phyloP scores from a whole-genome alignment of 305 asterid species.

The Solanum hybrid region DNA sequence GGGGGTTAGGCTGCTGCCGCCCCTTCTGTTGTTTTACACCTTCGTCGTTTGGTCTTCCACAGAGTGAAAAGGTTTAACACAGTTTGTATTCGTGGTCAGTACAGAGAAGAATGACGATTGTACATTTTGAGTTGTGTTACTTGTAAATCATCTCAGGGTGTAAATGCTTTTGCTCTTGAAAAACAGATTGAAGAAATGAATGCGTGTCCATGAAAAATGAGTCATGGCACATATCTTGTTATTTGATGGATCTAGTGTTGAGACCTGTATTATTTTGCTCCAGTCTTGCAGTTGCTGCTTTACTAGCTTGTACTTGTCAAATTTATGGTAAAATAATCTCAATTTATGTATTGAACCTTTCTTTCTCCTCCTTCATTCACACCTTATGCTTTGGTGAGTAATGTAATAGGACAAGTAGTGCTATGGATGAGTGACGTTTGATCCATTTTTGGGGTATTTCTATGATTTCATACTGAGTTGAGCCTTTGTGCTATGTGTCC shows the following conservation, averaged over 20 bases:
- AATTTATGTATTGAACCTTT: neutral
- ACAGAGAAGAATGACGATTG: neutral
- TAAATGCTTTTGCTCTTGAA: neutral
- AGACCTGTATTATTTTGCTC: neutral
- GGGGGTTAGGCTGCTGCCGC: neutral
- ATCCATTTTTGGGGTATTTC: neutral
- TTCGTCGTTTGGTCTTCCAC: neutral
- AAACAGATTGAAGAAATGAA: neutral
- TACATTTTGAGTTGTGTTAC: neutral
- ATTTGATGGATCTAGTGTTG: neutral
- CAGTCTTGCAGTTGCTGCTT: neutral
- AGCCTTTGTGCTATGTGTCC: neutral
- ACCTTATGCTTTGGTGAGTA: neutral
- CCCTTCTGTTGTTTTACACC: neutral
- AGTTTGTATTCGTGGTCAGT: neutral
- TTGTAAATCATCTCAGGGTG: neutral
- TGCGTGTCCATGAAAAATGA: neutral
- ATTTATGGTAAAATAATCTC: neutral
- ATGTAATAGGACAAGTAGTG: neutral
- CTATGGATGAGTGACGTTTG: neutral
- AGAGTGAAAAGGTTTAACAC: neutral
- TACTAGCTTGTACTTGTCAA: neutral
- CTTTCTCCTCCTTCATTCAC: neutral
- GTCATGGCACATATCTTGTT: neutral
- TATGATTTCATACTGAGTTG: neutral